Base-by-base conservation (phyloP, 768 basidiomycete species). In the Trametes villosa region DNA sequence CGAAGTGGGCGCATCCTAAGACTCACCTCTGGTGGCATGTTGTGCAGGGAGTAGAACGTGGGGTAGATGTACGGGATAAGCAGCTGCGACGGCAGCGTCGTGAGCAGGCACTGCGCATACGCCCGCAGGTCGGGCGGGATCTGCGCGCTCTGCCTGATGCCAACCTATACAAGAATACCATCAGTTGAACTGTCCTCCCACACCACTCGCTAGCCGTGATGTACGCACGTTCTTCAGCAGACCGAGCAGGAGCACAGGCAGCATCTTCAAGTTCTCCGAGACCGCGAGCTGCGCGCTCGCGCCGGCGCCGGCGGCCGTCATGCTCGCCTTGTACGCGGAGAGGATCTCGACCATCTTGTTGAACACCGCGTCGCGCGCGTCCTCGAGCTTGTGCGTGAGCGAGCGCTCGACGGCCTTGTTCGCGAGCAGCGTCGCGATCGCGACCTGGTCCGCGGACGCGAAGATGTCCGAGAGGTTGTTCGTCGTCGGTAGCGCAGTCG, bases 61-160 rank as follows among this genome's bases (percentile, higher is more conserved):
- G 97, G 96, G 76, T 98, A 92, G 66, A 98, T 84, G 74, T 97
- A 98, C 0, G 97, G 94, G 57, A 98, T 81, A 49, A 99, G 84
- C 9, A 89, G 75, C 79, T 99, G 93, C 3, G 94, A 89, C 0
- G 97, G 97, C 50, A 98, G 74, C 9, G 95, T 92, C 1, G 93
- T 93, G 66, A 98, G 81, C 34, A 99, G 77, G 7, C 90, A 89
- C 75, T 98, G 96, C 1, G 97, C 93, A 70, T 98, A 98, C 11
- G 95, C 91, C 65, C 97, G 82, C 50, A 99, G 87, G 76, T 99
- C 97, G 9, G 96, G 92, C 33, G 96, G 95, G 72, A 99, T 98
- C 71, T 96, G 94, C 3, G 93, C 87, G 75, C 96, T 98, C 79
- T 98, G 95, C 55, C 97, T 86, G 52, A 98, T 81, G 46, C 94